These are phyloP conservation scores for Fusarium sp. DNA, from an alignment of 2,329 filamentous ascomycete genomes.

Conservation along the genomic window DNA sequence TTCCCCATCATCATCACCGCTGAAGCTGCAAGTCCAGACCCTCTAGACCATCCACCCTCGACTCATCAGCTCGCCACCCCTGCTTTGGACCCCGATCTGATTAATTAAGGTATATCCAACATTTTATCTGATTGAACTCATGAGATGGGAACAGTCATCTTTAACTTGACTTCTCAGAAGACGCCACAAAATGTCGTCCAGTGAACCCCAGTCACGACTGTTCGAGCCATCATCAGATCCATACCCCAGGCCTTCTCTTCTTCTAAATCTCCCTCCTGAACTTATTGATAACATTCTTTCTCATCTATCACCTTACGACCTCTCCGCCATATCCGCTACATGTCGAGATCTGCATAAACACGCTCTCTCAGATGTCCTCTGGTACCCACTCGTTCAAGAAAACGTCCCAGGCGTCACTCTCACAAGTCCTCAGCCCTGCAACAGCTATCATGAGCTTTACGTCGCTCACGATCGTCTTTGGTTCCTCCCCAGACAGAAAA, in stretches of 20 bases:
- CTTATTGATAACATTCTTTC: slow-evolving; percentile 77
- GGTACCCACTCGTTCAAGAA: slow-evolving; percentile 75
- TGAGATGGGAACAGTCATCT: not conserved
- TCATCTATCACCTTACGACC: slow-evolving; percentile 71
- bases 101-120: not conserved
- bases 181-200: not conserved
- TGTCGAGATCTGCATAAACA: slow-evolving; percentile 70
- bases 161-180: not conserved
- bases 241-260: slow-evolving; percentile 20
- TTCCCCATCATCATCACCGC: not conserved
- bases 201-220: not conserved
- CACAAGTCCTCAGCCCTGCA: slow-evolving; percentile 64
- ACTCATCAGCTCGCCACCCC: slow-evolving; percentile 9
- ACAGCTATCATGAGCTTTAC: slow-evolving; percentile 77
- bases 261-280: slow-evolving; percentile 76
- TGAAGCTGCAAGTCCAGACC: slow-evolving; percentile 6
- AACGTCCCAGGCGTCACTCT: slow-evolving; percentile 69
- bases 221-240: not conserved
- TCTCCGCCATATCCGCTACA: slow-evolving; percentile 67
- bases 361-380: slow-evolving; percentile 73
- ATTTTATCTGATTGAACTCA: not conserved
- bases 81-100: not conserved
- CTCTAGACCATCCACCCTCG: slow-evolving; percentile 6
- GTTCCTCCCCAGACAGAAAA: slow-evolving; percentile 82
- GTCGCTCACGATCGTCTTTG: slow-evolving; percentile 80